A percentile compares a stretch with the other conserved stretches of the same genome.
Conservation (phyloP, 208 protist genomes). For the Leishmania tarentolae region DNA sequence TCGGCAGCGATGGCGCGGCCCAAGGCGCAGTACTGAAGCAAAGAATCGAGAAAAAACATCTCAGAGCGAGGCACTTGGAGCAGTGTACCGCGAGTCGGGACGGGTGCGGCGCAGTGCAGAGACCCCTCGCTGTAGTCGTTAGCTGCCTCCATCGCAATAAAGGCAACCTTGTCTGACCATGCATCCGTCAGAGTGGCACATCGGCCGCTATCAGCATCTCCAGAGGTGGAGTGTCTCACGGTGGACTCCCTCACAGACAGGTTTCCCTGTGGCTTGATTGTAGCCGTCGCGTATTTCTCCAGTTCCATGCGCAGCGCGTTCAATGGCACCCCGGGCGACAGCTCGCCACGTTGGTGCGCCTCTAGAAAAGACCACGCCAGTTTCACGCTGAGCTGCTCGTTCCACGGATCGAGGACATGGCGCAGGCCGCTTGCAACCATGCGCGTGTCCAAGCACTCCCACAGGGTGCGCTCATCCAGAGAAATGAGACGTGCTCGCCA, state of each 20-base stretch:
- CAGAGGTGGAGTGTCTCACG: not conserved
- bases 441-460: constrained; percentile 55
- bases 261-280: constrained; percentile 50
- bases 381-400: constrained; percentile 87
- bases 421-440: constrained; percentile 38
- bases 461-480: constrained; percentile 72
- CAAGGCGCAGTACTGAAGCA: constrained; percentile 55
- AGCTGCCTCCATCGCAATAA: constrained; percentile 42
- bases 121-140: constrained; percentile 67
- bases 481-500: constrained; percentile 60
- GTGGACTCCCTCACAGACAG: not conserved
- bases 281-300: constrained; percentile 34
- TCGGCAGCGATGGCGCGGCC: constrained; percentile 47
- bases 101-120: constrained; percentile 53
- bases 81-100: constrained; percentile 57
- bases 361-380: constrained; percentile 46
- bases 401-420: constrained; percentile 60
- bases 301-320: constrained; percentile 28
- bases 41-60: constrained; percentile 73
- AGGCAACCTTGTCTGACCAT: constrained; percentile 31
- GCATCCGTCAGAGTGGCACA: not conserved
- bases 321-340: not conserved
- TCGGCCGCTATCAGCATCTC: not conserved
- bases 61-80: constrained; percentile 68
- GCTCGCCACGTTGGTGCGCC: constrained; percentile 1